Conservation (phyloP, 1,284 basidiomycete genomes). For the Amanita bisporigera region DNA sequence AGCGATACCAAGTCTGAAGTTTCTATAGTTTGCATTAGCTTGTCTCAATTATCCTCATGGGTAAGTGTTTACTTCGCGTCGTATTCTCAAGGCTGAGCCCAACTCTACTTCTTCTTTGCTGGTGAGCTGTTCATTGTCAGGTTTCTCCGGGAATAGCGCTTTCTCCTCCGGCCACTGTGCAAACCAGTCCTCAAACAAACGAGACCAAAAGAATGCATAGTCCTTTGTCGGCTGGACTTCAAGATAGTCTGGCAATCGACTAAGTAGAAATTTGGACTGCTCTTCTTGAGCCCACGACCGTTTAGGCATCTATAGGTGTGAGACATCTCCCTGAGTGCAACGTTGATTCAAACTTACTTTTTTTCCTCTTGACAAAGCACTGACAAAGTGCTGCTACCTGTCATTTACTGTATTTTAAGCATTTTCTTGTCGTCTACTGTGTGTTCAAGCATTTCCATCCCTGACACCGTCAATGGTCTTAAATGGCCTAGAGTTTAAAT, state of each 20-base stretch:
- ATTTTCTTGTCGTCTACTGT: no score
- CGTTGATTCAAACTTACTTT: no score
- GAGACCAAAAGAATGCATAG: background rate
- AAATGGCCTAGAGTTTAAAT: no score
- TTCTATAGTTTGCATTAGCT: background rate
- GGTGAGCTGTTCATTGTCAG: background rate
- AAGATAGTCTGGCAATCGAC: background rate
- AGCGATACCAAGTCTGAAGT: background rate
- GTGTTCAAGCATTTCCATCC: no score
- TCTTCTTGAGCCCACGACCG: background rate
- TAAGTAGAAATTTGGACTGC: background rate
- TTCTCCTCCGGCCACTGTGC: background rate
- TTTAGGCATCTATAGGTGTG: background rate
- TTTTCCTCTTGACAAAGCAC: no score
- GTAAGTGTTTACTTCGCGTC: background rate
- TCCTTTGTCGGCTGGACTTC: background rate
- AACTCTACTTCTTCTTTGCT: background rate
- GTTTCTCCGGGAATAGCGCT: background rate
- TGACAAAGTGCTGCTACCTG: no score
- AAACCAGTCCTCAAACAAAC: background rate
- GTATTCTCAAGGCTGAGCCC: background rate
- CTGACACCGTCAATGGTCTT: no score
- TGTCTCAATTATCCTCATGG: background rate
- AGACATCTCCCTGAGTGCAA: no score
- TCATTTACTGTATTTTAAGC: no score